These are phyloP conservation scores for Yarrowia hollandica DNA, from an alignment of 805 yeast genomes.

Conservation along the genomic window DNA sequence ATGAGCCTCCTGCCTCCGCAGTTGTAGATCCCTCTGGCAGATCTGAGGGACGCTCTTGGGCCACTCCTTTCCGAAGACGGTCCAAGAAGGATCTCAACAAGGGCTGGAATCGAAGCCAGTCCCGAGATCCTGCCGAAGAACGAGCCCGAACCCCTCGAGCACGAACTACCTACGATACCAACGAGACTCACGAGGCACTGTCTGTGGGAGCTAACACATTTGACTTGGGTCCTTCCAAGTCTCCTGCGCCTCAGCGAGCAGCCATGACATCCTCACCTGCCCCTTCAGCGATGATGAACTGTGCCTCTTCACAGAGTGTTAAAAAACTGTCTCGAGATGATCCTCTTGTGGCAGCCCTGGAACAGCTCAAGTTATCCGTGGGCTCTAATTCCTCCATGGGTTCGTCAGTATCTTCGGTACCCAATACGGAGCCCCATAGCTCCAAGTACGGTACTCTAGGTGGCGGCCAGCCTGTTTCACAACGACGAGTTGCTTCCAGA, in stretches of 20 bases:
- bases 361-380: slow-evolving; percentile 42
- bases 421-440: slow-evolving; percentile 16
- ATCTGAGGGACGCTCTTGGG: slow-evolving; percentile 42
- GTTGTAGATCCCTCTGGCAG: neutral
- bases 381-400: slow-evolving; percentile 29
- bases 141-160: slow-evolving; percentile 12
- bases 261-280: neutral
- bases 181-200: slow-evolving; percentile 15
- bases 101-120: slow-evolving; percentile 35
- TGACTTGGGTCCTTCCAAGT: slow-evolving; percentile 35
- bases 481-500: slow-evolving; percentile 35
- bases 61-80: slow-evolving; percentile 47
- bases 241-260: slow-evolving; percentile 20
- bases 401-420: neutral
- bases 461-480: slow-evolving; percentile 12
- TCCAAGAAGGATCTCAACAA: slow-evolving; percentile 40
- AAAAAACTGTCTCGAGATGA: slow-evolving; percentile 42
- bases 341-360: slow-evolving; percentile 57
- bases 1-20: slow-evolving; percentile 1
- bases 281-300: neutral
- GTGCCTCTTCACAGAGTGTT: slow-evolving; percentile 15
- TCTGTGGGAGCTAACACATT: slow-evolving; percentile 39
- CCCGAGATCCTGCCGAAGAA: slow-evolving; percentile 20
- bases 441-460: slow-evolving; percentile 28
- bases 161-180: slow-evolving; percentile 13